Conservation (phyloP, 2,329 filamentous ascomycete genomes). For the Fusarium austroafricanum region DNA sequence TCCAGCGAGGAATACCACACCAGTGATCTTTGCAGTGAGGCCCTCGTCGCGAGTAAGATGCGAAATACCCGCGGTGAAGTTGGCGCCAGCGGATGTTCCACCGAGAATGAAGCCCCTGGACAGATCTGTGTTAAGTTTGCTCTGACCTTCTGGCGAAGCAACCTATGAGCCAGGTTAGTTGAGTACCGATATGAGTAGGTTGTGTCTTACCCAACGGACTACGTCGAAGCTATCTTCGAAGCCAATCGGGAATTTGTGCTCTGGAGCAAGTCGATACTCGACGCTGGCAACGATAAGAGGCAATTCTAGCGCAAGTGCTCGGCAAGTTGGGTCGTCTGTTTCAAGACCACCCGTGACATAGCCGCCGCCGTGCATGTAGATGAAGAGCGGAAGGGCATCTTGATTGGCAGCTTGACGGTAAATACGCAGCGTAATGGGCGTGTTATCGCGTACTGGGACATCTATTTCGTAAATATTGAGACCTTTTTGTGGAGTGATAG, state of each 20-base stretch:
- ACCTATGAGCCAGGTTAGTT: constrained; percentile 8
- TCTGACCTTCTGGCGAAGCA: constrained; percentile 36
- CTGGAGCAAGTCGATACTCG: constrained; percentile 63
- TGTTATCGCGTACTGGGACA: constrained; percentile 35
- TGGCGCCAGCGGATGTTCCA: constrained; percentile 64
- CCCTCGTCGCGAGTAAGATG: constrained; percentile 54
- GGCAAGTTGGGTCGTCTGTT: constrained; percentile 45
- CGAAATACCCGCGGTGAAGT: constrained; percentile 60
- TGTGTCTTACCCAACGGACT: constrained; percentile 41
- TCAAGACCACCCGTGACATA: constrained; percentile 45
- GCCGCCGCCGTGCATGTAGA: constrained; percentile 46
- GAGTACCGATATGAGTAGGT: no score
- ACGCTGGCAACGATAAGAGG: constrained; percentile 57
- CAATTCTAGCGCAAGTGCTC: constrained; percentile 39
- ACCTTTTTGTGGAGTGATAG: constrained; percentile 38
- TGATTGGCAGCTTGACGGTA: constrained; percentile 32
- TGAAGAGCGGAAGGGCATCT: constrained; percentile 31
- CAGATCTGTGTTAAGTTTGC: constrained; percentile 55
- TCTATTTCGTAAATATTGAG: constrained; percentile 42
- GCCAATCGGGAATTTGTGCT: constrained; percentile 59
- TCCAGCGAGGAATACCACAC: constrained; percentile 59
- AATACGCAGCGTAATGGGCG: constrained; percentile 34
- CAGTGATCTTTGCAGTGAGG: constrained; percentile 57
- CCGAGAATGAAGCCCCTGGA: constrained; percentile 61
- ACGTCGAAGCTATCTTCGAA: constrained; percentile 60